Evolutionary conservation across 768 basidiomycete species (phyloP).

Genomic region (Leccinellum albellum): DNA sequence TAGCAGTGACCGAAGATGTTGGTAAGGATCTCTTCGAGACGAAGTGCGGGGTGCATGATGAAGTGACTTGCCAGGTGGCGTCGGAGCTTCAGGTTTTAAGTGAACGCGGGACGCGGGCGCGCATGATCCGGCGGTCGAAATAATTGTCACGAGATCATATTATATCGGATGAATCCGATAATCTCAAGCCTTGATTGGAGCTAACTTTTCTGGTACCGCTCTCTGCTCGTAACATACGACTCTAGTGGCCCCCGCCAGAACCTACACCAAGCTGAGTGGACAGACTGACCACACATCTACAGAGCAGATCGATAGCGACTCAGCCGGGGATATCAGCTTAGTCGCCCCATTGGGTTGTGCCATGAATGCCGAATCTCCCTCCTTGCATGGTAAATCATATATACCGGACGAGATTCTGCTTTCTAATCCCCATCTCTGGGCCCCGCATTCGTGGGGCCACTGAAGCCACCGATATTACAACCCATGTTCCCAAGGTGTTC

Average conservation of each 20-base stretch:
- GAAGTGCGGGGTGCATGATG: conserved; percentile 4
- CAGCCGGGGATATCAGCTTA: too few relatives aligned
- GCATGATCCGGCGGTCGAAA: too few relatives aligned
- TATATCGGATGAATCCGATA: neutral
- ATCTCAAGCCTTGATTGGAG: too few relatives aligned
- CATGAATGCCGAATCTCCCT: too few relatives aligned
- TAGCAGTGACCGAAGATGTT: conserved; percentile 15
- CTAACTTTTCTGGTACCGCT: too few relatives aligned
- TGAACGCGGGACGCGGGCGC: neutral
- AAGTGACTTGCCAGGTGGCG: neutral
- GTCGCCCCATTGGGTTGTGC: too few relatives aligned
- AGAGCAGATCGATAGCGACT: too few relatives aligned
- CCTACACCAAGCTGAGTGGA: too few relatives aligned
- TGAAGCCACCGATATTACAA: neutral
- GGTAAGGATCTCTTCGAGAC: conserved; percentile 7
- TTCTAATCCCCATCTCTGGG: neutral
- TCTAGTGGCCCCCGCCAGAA: too few relatives aligned
- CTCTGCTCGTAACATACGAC: too few relatives aligned
- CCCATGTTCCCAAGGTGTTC: neutral
- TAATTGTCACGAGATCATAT: neutral
- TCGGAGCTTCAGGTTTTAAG: neutral
- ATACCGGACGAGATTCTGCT: neutral
- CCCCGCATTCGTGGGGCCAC: too few relatives aligned
- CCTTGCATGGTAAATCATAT: neutral
- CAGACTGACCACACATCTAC: too few relatives aligned